Conservation (phyloP, 2,329 filamentous ascomycete genomes). For the Amauroascus verrucosus region DNA sequence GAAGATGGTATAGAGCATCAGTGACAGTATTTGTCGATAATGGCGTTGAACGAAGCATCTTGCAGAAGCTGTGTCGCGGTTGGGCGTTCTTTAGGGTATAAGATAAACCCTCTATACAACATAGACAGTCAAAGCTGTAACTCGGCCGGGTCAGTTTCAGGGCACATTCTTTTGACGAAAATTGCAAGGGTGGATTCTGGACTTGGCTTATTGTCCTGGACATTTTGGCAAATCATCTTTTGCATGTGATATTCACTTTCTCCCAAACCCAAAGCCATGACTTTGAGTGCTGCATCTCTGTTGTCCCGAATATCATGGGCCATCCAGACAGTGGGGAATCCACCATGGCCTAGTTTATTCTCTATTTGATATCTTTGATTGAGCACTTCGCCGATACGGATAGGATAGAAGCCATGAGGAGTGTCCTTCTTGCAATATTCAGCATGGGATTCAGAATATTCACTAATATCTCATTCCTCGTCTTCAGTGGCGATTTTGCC, state of each 20-base stretch:
- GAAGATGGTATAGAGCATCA: neutral
- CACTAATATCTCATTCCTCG: no score
- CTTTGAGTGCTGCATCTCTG: conserved; percentile 14
- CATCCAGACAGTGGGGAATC: conserved; percentile 10
- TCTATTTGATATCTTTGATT: conserved; percentile 14
- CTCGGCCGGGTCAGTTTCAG: no score
- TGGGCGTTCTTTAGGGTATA: no score
- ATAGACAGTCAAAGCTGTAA: no score
- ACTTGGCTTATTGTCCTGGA: no score
- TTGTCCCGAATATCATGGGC: conserved; percentile 9
- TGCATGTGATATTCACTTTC: conserved; percentile 11
- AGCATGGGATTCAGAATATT: no score
- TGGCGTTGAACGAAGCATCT: neutral
- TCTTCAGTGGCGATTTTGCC: no score
- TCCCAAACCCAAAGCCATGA: neutral
- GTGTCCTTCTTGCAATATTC: no score
- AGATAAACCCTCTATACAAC: no score
- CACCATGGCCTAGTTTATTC: conserved; percentile 14
- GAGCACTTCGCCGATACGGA: conserved; percentile 12
- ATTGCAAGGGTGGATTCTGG: no score
- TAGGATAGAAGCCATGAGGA: conserved; percentile 10
- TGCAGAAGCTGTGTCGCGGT: neutral
- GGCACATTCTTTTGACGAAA: no score
- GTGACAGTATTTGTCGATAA: neutral
- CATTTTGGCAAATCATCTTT: neutral